A percentile compares a stretch with the other conserved stretches of the same genome.
Evolutionary conservation across 768 basidiomycete genomes (phyloP).

Genomic region (Leccinum subtestaceum): DNA sequence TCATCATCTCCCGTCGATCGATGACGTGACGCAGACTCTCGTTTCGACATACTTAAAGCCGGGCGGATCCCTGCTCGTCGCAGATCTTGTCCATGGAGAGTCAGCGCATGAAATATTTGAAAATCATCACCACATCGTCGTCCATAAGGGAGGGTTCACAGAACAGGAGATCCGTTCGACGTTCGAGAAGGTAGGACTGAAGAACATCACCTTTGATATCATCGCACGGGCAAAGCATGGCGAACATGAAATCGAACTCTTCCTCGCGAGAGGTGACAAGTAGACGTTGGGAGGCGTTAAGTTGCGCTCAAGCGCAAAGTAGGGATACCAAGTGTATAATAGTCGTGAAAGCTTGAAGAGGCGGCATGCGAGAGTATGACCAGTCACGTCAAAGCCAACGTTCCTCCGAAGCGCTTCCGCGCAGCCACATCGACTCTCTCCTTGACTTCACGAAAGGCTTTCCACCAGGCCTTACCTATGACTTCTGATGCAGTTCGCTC

Average conservation of each 20-base stretch:
- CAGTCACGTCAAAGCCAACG: slow-evolving; percentile 54
- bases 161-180: slow-evolving; percentile 45
- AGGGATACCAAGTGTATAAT: not conserved
- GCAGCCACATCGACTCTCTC: slow-evolving; percentile 61
- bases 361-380: not conserved
- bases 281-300: slow-evolving; percentile 3
- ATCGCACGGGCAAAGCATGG: slow-evolving; percentile 31
- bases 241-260: slow-evolving; percentile 42
- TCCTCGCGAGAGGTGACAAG: slow-evolving; percentile 55
- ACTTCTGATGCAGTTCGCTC: slow-evolving; percentile 34
- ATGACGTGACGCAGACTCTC: slow-evolving; percentile 50
- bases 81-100: slow-evolving; percentile 45
- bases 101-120: slow-evolving; percentile 26
- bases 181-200: slow-evolving; percentile 55
- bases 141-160: slow-evolving; percentile 53
- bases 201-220: slow-evolving; percentile 39
- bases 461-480: slow-evolving; percentile 80
- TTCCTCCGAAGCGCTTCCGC: slow-evolving; percentile 70
- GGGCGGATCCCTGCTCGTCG: slow-evolving; percentile 56
- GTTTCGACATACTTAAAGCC: slow-evolving; percentile 54
- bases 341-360: not conserved
- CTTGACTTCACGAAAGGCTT: slow-evolving; percentile 68
- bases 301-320: not conserved
- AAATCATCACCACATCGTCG: slow-evolving; percentile 44
- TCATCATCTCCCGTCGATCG: slow-evolving; percentile 57